Evolutionary conservation across 768 basidiomycete species (phyloP).

Genomic region (Leucosporidium creatinivorum): DNA sequence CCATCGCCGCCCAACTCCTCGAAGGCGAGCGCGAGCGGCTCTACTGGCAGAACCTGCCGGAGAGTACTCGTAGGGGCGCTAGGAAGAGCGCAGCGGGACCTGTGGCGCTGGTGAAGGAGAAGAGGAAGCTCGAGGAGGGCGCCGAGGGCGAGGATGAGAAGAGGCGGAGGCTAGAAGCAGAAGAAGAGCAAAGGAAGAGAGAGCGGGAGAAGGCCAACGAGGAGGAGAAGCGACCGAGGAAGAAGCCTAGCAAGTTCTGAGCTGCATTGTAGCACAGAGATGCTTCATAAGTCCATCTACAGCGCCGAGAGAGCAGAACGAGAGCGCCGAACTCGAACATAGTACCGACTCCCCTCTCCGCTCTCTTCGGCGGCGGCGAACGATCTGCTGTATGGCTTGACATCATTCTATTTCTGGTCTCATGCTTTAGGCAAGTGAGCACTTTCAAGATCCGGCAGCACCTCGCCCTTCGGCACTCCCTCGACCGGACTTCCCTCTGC

Average conservation of each 20-base stretch:
- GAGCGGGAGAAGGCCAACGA: not conserved
- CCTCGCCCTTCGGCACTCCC: constrained; percentile 2
- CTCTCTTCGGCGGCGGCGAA: no score
- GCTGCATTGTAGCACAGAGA: no score
- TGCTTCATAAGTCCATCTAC: no score
- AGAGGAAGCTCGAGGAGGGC: not conserved
- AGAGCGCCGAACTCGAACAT: no score
- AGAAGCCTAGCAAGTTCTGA: not conserved
- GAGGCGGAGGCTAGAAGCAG: not conserved
- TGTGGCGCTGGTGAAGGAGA: not conserved
- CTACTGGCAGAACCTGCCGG: constrained; percentile 26
- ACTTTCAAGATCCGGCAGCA: constrained; percentile 17
- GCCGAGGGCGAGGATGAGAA: not conserved
- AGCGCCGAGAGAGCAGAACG: no score
- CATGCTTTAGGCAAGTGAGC: not conserved
- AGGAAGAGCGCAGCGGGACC: not conserved
- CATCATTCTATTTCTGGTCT: no score
- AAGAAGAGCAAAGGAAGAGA: not conserved
- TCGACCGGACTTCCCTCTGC: not conserved
- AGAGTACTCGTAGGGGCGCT: constrained; percentile 13
- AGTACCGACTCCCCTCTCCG: no score
- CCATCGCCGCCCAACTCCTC: constrained; percentile 8
- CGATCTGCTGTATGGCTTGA: no score
- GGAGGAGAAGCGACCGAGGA: not conserved
- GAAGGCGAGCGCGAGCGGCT: constrained; percentile 11